Evolutionary conservation across 106 monocot species (phyloP), one percentile per base, ranked within the genome.

Genomic region (Dioscorea dumetorum): DNA sequence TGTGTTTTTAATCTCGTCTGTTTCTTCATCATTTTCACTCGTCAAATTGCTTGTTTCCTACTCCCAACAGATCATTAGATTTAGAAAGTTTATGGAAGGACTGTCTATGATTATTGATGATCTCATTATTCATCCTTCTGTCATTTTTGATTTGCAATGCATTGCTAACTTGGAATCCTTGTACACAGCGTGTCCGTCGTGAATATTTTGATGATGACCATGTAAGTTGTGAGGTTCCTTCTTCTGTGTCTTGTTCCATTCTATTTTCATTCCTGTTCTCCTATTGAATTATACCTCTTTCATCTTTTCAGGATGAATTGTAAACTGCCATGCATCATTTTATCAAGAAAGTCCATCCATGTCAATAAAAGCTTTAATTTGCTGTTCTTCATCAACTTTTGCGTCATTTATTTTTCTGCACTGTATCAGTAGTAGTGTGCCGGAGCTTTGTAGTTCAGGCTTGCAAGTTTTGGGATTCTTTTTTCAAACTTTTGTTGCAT

Each of bases 161-260:
- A 48, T 56, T 34, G 35, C 48, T 68, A 41, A 70, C 19, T 73
- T 63, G 22, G 33, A 33, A 67, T 66, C 11, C 56, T 65, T 81
- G n/a, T 51, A 10, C 28, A 28, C 28, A 87, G 87, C 78, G 28
- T 28, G 3, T 28, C 28, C 28, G 70, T 19, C 70, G 71, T 8
- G 81, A 84, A 60, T 77, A 87, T 77, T 22, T 79, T 67, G 81
- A 91, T 48, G 61, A 91, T 53, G 76, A 87, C 32, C 91, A 87
- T 73, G 91, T 91, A 72, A 87, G 91, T 74, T 74, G 20, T 33
- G 52, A 33, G 22, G 22, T 1, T 48, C 31, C 18, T 28, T 28
- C 28, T 22, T 14, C 31, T 9, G 53, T 19, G 28, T 28, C 28
- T 28, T 28, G 28, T 59, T 4, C 14, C 24, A 17, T 19, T 22